Percentiles rank a stretch among this genome's conserved stretches.
Conservation (phyloP, 2,329 filamentous ascomycete species). For the Raffaelea albimanens region DNA sequence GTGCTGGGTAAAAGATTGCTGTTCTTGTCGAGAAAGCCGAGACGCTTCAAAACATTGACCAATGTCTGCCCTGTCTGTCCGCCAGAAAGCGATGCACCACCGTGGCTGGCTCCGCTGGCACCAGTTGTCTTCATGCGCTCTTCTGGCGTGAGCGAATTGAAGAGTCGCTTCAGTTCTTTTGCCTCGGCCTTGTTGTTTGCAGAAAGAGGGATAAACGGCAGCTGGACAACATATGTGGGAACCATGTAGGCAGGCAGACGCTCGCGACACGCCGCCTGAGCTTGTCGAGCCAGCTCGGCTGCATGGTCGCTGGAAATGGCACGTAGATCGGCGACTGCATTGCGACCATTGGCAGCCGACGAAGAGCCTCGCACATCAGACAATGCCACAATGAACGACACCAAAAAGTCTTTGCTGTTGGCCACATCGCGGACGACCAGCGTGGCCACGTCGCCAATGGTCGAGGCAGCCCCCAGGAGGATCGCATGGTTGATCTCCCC, state of each 20-base stretch:
- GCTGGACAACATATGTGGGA: conserved; percentile 68
- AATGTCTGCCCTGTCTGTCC: background rate
- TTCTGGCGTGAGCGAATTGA: conserved; percentile 48
- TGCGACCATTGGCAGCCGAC: background rate
- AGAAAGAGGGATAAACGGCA: conserved; percentile 68
- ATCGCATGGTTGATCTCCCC: conserved; percentile 86
- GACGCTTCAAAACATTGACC: conserved; percentile 35
- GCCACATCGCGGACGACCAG: conserved; percentile 62
- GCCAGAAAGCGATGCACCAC: background rate
- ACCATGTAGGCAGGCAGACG: conserved; percentile 81
- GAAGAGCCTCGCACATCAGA: background rate
- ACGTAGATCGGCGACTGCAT: conserved; percentile 8
- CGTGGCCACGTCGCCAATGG: conserved; percentile 62
- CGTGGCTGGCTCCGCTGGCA: conserved; percentile 20
- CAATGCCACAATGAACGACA: conserved; percentile 56
- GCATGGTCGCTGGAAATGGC: conserved; percentile 23
- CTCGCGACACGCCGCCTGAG: conserved; percentile 55
- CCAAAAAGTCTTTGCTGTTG: conserved; percentile 72
- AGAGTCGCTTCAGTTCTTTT: conserved; percentile 59
- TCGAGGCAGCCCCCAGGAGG: conserved; percentile 41
- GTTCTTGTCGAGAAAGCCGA: conserved; percentile 34
- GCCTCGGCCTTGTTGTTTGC: conserved; percentile 83
- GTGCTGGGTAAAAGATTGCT: conserved; percentile 40
- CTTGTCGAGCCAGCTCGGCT: conserved; percentile 30
- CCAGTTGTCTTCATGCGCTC: conserved; percentile 53